A percentile compares a stretch with the other conserved stretches of the same genome.
Conservation (phyloP, 768 basidiomycete species). For the Russula vinacea region DNA sequence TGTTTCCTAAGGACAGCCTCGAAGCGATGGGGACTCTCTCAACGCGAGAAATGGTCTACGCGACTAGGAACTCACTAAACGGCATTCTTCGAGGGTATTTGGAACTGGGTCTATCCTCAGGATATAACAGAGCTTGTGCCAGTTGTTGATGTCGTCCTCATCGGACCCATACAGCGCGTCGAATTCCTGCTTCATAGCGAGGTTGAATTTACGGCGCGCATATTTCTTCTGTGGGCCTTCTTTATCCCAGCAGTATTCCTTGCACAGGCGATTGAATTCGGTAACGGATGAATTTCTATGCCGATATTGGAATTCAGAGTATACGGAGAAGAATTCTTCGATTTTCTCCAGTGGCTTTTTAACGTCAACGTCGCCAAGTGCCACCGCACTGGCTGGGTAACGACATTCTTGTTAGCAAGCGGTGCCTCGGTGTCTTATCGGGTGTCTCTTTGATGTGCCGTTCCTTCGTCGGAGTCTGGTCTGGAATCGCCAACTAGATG, state of each 20-base stretch:
- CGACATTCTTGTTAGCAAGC: neutral
- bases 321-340: slow-evolving; percentile 26
- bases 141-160: slow-evolving; percentile 23
- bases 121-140: slow-evolving; percentile 27
- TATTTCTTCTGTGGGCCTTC: neutral
- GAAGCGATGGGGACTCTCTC: neutral
- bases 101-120: slow-evolving; percentile 28
- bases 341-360: slow-evolving; percentile 9
- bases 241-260: neutral
- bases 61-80: neutral
- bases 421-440: no score
- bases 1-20: slow-evolving; percentile 19
- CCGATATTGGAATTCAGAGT: slow-evolving; percentile 19
- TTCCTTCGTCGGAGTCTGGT: neutral
- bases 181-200: slow-evolving; percentile 28
- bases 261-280: slow-evolving; percentile 26
- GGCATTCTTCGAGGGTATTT: slow-evolving; percentile 1
- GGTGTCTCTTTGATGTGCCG: no score
- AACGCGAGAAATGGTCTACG: neutral
- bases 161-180: slow-evolving; percentile 29
- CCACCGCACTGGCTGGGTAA: neutral
- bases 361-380: no score
- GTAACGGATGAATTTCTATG: slow-evolving; percentile 11
- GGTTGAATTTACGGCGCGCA: slow-evolving; percentile 3
- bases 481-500: neutral